These are phyloP conservation scores for Stenogyne calaminthoides DNA, from an alignment of 305 asterid genomes.

Conservation along the genomic window DNA sequence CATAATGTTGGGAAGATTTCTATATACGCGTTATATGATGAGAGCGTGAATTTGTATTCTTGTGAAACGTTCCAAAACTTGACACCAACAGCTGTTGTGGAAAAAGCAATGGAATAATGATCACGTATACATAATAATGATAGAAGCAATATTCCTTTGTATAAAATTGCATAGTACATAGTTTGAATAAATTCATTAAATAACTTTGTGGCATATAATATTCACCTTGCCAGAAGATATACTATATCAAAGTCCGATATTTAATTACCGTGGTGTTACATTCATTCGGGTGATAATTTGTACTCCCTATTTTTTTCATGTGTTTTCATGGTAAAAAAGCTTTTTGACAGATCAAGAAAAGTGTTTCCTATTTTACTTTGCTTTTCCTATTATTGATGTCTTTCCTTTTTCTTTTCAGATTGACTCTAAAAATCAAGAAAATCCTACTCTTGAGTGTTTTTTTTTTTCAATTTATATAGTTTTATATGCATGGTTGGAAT, in stretches of 20 bases:
- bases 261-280: not conserved
- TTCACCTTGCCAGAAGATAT: not conserved
- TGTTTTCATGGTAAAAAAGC: too few species aligned
- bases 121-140: constrained; percentile 32
- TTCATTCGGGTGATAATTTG: not conserved
- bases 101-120: constrained; percentile 31
- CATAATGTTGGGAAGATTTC: not conserved
- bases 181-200: not conserved
- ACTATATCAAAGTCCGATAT: not conserved
- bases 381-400: not conserved
- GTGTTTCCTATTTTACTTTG: not conserved
- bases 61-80: constrained; percentile 31
- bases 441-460: not conserved
- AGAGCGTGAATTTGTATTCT: constrained; percentile 21
- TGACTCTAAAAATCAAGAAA: not conserved
- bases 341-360: too few species aligned
- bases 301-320: not conserved
- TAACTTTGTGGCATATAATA: not conserved
- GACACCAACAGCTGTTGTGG: constrained; percentile 28
- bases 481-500: not conserved
- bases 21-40: not conserved
- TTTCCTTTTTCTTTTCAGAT: not conserved
- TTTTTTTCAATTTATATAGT: not conserved
- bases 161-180: not conserved
- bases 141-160: constrained; percentile 23